These are phyloP conservation scores for Tolypocladium guangdongense DNA, from an alignment of 2,329 filamentous ascomycete genomes.

Conservation along the genomic window DNA sequence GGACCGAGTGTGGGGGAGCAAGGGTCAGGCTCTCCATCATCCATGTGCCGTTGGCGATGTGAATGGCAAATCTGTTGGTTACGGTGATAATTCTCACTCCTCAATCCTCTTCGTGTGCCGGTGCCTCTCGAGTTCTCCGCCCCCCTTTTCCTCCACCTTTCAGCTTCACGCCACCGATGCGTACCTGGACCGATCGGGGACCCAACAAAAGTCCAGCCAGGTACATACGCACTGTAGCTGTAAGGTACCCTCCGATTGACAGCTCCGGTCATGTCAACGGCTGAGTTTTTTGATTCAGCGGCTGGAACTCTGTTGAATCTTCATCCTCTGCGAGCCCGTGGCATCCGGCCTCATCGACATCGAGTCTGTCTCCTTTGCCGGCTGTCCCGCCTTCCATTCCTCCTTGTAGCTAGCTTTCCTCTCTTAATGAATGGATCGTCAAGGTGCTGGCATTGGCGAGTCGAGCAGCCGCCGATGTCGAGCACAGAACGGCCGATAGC, in stretches of 20 bases:
- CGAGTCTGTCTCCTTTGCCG: background rate
- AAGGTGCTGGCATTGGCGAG: background rate
- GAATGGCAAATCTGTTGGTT: background rate
- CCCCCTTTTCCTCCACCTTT: background rate
- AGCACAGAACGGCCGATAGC: too few relatives aligned
- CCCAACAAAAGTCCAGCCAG: background rate
- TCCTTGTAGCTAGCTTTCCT: background rate
- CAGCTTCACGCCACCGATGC: conserved; percentile 1
- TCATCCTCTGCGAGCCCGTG: background rate
- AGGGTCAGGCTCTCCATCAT: background rate
- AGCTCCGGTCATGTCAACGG: background rate
- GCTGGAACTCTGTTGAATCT: background rate
- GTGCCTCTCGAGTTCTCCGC: background rate
- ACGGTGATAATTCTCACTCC: background rate
- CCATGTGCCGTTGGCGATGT: background rate
- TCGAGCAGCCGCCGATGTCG: background rate
- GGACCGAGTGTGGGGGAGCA: conserved; percentile 1
- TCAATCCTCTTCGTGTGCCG: background rate
- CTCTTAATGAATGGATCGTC: background rate
- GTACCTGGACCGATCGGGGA: background rate
- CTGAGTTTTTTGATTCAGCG: background rate
- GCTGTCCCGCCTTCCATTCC: background rate
- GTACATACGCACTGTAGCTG: background rate
- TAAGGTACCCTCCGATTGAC: background rate
- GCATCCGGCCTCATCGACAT: background rate